A percentile compares a stretch with the other conserved stretches of the same genome.
These are phyloP conservation scores for Barnettozyma pratensis DNA, from an alignment of 805 yeast genomes.

Conservation along the genomic window DNA sequence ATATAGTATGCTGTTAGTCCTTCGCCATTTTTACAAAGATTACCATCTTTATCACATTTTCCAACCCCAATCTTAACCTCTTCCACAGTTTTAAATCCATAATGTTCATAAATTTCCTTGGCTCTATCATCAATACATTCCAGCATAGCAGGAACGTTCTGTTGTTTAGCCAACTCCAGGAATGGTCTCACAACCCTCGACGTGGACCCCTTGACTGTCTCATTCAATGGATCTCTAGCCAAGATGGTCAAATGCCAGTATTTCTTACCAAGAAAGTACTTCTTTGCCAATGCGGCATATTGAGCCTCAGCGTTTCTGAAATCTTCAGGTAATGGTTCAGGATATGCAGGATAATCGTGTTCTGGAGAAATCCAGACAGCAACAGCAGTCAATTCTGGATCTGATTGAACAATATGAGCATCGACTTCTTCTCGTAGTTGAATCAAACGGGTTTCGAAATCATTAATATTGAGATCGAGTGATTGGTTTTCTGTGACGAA, in stretches of 20 bases:
- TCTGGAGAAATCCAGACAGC: conserved; percentile 22
- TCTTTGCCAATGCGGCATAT: conserved; percentile 2
- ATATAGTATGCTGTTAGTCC: conserved; percentile 4
- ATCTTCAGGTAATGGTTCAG: conserved; percentile 3
- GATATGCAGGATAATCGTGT: conserved; percentile 1
- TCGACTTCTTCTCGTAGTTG: conserved; percentile 10
- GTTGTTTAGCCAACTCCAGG: conserved; percentile 3
- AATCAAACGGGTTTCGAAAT: conserved; percentile 11
- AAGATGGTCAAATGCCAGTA: conserved; percentile 9
- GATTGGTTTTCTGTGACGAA: conserved; percentile 11
- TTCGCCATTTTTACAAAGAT: not conserved
- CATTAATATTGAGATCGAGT: conserved; percentile 13
- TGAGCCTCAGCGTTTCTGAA: conserved; percentile 5
- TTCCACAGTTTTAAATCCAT: conserved; percentile 8
- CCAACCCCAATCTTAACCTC: conserved; percentile 6
- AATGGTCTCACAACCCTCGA: conserved; percentile 12
- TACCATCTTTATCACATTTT: conserved; percentile 1
- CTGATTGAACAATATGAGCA: conserved; percentile 11
- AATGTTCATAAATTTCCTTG: conserved; percentile 10
- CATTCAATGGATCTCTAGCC: conserved; percentile 9
- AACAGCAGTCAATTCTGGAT: conserved; percentile 10
- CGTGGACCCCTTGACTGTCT: conserved; percentile 7
- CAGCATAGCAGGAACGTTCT: conserved; percentile 9
- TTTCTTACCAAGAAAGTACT: conserved; percentile 2
- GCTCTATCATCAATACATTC: conserved; percentile 13